Conservation (phyloP, 1,139 yeast genomes). For the Magnusiomyces magnusii region DNA sequence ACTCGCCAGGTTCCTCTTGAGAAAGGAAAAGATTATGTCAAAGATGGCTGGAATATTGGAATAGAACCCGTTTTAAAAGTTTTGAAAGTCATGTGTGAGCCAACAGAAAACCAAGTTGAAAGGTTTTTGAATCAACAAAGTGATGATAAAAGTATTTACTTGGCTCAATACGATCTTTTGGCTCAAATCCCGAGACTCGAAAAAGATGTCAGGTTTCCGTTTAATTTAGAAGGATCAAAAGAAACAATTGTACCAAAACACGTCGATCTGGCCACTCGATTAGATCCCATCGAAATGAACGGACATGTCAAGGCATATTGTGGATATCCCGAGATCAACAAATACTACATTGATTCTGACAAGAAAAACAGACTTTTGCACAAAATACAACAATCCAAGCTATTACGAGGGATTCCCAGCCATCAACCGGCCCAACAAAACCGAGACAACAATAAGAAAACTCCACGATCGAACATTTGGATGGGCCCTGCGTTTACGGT, state of each 20-base stretch:
- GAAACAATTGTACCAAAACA: too few species aligned
- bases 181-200: conserved; percentile 19
- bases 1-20: conserved; percentile 25
- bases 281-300: background rate
- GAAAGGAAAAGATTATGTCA: conserved; percentile 21
- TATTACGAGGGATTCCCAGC: background rate
- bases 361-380: background rate
- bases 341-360: background rate
- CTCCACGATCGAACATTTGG: conserved; percentile 23
- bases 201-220: conserved; percentile 21
- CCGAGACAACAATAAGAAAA: background rate
- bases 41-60: conserved; percentile 20
- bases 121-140: too few species aligned
- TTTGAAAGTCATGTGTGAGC: background rate
- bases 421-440: background rate
- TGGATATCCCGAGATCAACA: background rate
- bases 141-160: conserved; percentile 13
- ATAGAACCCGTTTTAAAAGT: conserved; percentile 6
- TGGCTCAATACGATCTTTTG: conserved; percentile 23
- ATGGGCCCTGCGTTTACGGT: conserved; percentile 25
- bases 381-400: background rate
- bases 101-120: too few species aligned
- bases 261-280: background rate
- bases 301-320: background rate
- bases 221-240: too few species aligned